These are phyloP conservation scores for Gnomoniopsis sp. DNA, from an alignment of 2,329 filamentous ascomycete species.

Conservation along the genomic window DNA sequence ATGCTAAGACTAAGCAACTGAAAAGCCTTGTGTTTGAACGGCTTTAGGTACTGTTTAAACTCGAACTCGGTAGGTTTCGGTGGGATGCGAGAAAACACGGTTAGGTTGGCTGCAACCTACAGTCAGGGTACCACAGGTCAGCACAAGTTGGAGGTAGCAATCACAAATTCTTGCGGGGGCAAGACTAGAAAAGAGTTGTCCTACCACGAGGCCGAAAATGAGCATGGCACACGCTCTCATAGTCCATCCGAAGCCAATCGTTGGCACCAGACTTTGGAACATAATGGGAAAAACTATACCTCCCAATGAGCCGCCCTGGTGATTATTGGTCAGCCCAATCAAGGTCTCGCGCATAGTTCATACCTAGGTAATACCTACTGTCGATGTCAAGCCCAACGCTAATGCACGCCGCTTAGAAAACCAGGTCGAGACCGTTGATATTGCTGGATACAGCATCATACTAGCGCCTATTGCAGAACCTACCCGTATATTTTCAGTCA, in stretches of 20 bases:
- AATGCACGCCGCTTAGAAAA: conserved; percentile 23
- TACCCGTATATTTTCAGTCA: not conserved
- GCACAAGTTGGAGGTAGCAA: no score
- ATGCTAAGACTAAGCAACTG: conserved; percentile 19
- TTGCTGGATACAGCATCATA: conserved; percentile 12
- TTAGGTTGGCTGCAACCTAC: conserved; percentile 23
- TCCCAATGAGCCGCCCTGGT: conserved; percentile 24
- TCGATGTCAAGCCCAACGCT: conserved; percentile 22
- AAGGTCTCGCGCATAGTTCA: not conserved
- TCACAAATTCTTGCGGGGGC: not conserved
- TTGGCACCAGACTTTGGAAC: conserved; percentile 23
- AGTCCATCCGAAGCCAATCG: conserved; percentile 27
- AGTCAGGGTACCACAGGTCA: no score
- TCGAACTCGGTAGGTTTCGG: conserved; percentile 11
- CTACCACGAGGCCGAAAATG: conserved; percentile 19
- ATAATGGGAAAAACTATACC: conserved; percentile 29
- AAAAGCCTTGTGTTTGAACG: conserved; percentile 22
- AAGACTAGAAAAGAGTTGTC: not conserved
- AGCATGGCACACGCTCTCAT: conserved; percentile 27
- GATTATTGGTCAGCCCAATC: not conserved
- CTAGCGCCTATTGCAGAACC: conserved; percentile 18
- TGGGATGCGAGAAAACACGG: conserved; percentile 19
- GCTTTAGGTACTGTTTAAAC: conserved; percentile 9
- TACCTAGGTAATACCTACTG: not conserved
- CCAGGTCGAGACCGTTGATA: conserved; percentile 17